These are phyloP conservation scores for Aureococcus anophagefferens DNA, from an alignment of 108 stramenopile species.

Conservation along the genomic window DNA sequence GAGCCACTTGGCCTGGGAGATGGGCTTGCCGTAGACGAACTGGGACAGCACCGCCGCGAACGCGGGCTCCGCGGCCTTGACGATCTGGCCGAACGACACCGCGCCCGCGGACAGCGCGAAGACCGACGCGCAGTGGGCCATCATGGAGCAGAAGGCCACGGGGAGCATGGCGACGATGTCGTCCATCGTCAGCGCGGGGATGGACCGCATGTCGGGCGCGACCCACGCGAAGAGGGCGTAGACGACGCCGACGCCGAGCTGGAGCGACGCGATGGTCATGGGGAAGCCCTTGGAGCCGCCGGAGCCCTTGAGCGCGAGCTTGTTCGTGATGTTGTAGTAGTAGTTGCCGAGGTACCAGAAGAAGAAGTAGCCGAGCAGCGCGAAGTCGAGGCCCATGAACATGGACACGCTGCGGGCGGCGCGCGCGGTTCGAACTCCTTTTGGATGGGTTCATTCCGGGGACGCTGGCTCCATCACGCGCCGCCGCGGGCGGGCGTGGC, in stretches of 20 bases:
- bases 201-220: constrained; percentile 57
- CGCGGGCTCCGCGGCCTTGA: constrained; percentile 85
- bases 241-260: constrained; percentile 69
- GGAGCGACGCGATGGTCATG: constrained; percentile 72
- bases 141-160: constrained; percentile 81
- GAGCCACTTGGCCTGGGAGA: constrained; percentile 81
- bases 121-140: constrained; percentile 77
- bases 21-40: constrained; percentile 70
- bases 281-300: constrained; percentile 61
- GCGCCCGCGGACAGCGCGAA: constrained; percentile 80
- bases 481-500: no score
- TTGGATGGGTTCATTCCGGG: no score
- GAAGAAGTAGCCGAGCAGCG: constrained; percentile 69
- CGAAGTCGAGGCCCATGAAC: constrained; percentile 46
- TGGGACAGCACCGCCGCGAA: constrained; percentile 78
- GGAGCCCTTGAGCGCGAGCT: constrained; percentile 70
- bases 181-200: constrained; percentile 34
- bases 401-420: not conserved
- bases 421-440: not conserved
- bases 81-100: constrained; percentile 86
- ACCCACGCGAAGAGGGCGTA: constrained; percentile 80
- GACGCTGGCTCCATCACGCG: no score
- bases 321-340: constrained; percentile 78
- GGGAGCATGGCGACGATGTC: constrained; percentile 77
- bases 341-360: constrained; percentile 91